These are phyloP conservation scores for Russula foetens DNA, from an alignment of 768 basidiomycete species.

Conservation along the genomic window DNA sequence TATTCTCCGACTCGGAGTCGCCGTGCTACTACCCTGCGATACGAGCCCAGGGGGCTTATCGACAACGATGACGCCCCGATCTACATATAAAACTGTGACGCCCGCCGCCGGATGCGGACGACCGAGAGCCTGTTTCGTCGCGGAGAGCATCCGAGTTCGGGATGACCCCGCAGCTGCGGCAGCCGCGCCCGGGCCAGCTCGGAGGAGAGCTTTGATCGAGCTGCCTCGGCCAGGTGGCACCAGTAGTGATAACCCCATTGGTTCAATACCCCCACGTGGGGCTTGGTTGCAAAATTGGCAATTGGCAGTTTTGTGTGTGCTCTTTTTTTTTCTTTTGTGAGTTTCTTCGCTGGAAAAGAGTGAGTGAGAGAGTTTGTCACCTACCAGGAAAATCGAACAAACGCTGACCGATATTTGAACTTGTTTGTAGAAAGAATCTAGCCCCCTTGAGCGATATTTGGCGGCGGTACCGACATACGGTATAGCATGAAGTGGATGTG, in stretches of 20 bases:
- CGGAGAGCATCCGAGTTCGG: background rate
- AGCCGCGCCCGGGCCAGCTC: background rate
- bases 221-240: no score
- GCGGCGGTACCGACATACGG: no score
- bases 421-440: slow-evolving; percentile 13
- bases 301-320: no score
- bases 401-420: background rate
- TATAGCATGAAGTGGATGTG: no score
- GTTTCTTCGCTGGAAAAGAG: no score
- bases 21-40: slow-evolving; percentile 1
- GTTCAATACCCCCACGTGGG: background rate
- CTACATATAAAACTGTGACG: slow-evolving; percentile 15
- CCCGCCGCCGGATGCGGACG: background rate
- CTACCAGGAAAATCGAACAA: no score
- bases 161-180: no score
- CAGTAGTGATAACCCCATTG: background rate
- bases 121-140: background rate
- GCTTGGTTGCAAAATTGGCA: no score
- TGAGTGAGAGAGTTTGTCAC: no score
- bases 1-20: background rate
- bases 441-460: no score
- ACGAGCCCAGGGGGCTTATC: slow-evolving; percentile 20
- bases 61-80: slow-evolving; percentile 17
- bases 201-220: background rate
- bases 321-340: no score